Evolutionary conservation across 1,284 basidiomycete species (phyloP).

Genomic region (Sporisorium iseilematis-ciliati): DNA sequence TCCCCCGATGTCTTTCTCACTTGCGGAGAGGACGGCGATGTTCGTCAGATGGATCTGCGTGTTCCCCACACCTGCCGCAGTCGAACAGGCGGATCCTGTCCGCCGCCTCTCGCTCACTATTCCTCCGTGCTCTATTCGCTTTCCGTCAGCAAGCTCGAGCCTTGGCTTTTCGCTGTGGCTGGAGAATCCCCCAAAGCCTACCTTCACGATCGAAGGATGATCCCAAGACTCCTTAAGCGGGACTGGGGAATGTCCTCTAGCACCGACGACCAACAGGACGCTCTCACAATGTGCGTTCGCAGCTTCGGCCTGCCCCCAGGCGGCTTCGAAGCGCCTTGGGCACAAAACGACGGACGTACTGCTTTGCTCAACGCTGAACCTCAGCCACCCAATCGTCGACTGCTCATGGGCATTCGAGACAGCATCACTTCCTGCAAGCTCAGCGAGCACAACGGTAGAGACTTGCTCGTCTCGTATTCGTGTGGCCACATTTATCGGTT

Average conservation of each 20-base stretch:
- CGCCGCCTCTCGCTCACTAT: slow-evolving; percentile 77
- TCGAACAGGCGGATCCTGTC: slow-evolving; percentile 70
- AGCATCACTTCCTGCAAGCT: slow-evolving; percentile 68
- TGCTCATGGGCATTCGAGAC: slow-evolving; percentile 22
- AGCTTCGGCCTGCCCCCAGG: slow-evolving; percentile 78
- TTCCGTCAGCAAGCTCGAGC: slow-evolving; percentile 71
- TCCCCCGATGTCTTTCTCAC: slow-evolving; percentile 86
- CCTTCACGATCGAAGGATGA: slow-evolving; percentile 87
- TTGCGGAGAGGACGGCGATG: slow-evolving; percentile 79
- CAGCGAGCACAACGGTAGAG: slow-evolving; percentile 55
- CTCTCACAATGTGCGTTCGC: slow-evolving; percentile 82
- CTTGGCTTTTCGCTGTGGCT: slow-evolving; percentile 73
- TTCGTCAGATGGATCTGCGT: slow-evolving; percentile 85
- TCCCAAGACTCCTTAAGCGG: slow-evolving; percentile 76
- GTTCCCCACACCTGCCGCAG: slow-evolving; percentile 74
- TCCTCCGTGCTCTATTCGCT: slow-evolving; percentile 71
- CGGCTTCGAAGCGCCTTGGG: slow-evolving; percentile 53
- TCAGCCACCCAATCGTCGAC: slow-evolving; percentile 8
- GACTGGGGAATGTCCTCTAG: slow-evolving; percentile 78
- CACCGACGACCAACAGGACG: slow-evolving; percentile 71
- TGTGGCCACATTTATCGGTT: slow-evolving; percentile 64
- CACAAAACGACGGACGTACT: slow-evolving; percentile 21
- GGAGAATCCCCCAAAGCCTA: slow-evolving; percentile 77
- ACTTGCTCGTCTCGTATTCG: slow-evolving; percentile 64
- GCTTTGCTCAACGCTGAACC: slow-evolving; percentile 16